Percentiles rank a stretch among this genome's conserved stretches.
phyloP scores from a whole-genome alignment of 805 yeast genomes.

The Komagataella pastoris region DNA sequence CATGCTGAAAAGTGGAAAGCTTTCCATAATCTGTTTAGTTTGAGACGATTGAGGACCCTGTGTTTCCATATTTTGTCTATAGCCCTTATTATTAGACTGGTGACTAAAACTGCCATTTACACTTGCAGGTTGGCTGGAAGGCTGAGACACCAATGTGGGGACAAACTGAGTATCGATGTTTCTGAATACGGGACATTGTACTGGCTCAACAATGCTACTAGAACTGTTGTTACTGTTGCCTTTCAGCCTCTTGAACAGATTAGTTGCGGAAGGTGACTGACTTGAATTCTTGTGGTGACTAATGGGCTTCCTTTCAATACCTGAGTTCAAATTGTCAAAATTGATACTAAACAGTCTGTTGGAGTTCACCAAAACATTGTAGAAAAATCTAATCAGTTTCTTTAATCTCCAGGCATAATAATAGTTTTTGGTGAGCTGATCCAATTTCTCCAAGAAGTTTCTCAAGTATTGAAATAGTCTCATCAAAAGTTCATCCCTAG shows the following conservation, averaged over 20 bases:
- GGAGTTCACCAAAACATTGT: constrained; percentile 19
- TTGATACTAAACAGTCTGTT: constrained; percentile 19
- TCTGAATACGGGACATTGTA: constrained; percentile 7
- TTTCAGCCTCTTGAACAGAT: background rate
- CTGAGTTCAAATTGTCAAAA: constrained; percentile 14
- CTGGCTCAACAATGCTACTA: background rate
- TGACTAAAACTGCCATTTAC: background rate
- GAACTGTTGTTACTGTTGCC: background rate
- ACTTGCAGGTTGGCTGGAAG: background rate
- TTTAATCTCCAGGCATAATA: constrained; percentile 33
- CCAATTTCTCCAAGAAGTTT: constrained; percentile 21
- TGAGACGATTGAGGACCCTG: background rate
- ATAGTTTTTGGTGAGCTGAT: constrained; percentile 22
- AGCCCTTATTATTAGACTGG: background rate
- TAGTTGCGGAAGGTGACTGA: background rate
- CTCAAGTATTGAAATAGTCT: constrained; percentile 20
- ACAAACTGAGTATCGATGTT: constrained; percentile 4
- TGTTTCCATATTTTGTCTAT: background rate
- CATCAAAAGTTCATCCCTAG: constrained; percentile 17
- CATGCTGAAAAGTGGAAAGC: background rate
- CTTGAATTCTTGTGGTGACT: background rate
- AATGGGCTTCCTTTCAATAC: constrained; percentile 2
- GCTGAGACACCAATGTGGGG: constrained; percentile 1
- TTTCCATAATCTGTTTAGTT: background rate
- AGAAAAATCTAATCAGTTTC: constrained; percentile 25